Conservation (phyloP, 2,329 filamentous ascomycete species). For the Fusarium foetens region DNA sequence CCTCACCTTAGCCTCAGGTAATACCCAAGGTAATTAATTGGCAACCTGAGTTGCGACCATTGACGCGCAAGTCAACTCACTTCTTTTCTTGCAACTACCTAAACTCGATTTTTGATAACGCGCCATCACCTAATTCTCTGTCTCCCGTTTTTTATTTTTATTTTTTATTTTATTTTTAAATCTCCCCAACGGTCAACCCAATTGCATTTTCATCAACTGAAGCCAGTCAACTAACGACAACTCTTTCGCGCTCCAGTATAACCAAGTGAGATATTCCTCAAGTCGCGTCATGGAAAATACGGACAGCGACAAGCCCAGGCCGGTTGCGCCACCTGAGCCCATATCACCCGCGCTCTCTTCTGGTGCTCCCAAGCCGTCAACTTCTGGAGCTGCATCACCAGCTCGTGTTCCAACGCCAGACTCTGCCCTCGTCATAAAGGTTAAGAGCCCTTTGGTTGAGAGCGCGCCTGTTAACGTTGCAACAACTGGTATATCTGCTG, state of each 20-base stretch:
- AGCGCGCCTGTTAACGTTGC: conserved; percentile 14
- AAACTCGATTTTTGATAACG: conserved; percentile 15
- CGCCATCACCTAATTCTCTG: conserved; percentile 7
- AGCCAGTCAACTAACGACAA: background rate
- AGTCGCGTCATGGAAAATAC: conserved; percentile 41
- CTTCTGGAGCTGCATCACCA: conserved; percentile 36
- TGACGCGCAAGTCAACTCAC: conserved; percentile 22
- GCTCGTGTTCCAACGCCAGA: conserved; percentile 38
- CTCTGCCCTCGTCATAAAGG: conserved; percentile 32
- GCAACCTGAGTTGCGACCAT: conserved; percentile 33
- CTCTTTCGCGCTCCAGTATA: conserved; percentile 19
- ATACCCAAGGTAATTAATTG: conserved; percentile 24
- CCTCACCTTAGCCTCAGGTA: conserved; percentile 19
- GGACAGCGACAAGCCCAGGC: conserved; percentile 42
- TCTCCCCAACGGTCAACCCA: background rate
- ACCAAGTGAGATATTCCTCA: conserved; percentile 8
- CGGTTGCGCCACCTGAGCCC: conserved; percentile 43
- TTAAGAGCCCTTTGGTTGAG: conserved; percentile 24
- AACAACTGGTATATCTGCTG: conserved; percentile 7
- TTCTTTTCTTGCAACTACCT: conserved; percentile 17
- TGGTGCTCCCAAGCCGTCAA: conserved; percentile 31
- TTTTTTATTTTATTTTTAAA: no score
- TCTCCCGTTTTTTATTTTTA: background rate
- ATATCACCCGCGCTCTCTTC: conserved; percentile 44
- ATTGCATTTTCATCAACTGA: background rate